A percentile compares a stretch with the other conserved stretches of the same genome.
Evolutionary conservation across 139 green algal species (phyloP).

Genomic region (Coccomyxa sp.): DNA sequence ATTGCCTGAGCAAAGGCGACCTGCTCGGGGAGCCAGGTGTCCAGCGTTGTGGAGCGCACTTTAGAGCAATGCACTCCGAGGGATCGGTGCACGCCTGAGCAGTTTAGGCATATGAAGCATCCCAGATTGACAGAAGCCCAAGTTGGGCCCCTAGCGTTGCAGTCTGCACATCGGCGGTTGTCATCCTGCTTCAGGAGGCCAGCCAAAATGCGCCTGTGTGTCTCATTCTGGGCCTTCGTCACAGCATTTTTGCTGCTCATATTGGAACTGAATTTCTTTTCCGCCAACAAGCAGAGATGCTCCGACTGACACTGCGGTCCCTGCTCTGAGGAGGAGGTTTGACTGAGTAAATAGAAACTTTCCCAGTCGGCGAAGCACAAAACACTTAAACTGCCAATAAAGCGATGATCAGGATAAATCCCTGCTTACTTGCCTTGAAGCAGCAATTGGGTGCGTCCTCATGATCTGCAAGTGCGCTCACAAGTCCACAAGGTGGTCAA

Average conservation of each 20-base stretch:
- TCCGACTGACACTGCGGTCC: too few relatives aligned
- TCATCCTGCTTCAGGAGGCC: constrained; percentile 65
- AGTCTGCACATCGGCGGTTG: constrained; percentile 82
- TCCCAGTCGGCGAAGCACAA: too few relatives aligned
- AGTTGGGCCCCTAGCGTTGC: constrained; percentile 67
- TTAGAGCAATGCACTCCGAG: constrained; percentile 87
- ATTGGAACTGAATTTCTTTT: not conserved
- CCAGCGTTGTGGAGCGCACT: constrained; percentile 55
- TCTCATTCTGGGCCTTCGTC: constrained; percentile 68
- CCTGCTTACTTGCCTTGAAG: too few relatives aligned
- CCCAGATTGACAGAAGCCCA: constrained; percentile 86
- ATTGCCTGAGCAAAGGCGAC: constrained; percentile 77
- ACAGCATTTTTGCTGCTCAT: constrained; percentile 66
- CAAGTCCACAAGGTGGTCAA: too few relatives aligned
- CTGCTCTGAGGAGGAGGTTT: too few relatives aligned
- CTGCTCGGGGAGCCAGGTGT: constrained; percentile 91
- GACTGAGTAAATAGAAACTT: too few relatives aligned
- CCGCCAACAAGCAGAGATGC: too few relatives aligned
- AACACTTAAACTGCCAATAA: too few relatives aligned
- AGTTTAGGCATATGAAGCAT: constrained; percentile 88
- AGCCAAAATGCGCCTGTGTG: constrained; percentile 65
- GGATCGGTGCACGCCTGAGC: constrained; percentile 76
- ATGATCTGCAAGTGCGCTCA: too few relatives aligned
- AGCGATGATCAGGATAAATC: too few relatives aligned
- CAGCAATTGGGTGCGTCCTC: too few relatives aligned